Base-by-base conservation (phyloP, 1,139 yeast species). In the Saccharomyces pastorianus region DNA sequence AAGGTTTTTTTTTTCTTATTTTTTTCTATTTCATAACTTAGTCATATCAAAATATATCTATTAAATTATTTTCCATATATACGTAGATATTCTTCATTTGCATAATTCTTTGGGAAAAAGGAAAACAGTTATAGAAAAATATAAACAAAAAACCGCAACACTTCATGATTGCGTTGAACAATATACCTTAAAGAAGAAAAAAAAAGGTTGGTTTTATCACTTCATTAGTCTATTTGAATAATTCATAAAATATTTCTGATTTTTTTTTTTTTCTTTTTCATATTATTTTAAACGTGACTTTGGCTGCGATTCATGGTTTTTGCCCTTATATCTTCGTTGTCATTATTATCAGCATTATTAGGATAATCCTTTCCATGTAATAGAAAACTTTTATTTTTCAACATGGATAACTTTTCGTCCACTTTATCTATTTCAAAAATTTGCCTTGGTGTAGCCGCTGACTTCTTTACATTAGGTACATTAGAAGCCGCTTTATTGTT, bases 351-450 rank as follows among this genome's bases (percentile, higher is more conserved):
- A 34, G 25, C 23, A 2, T 38, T 53, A 9, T 27, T 23, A 31
- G 48, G 44, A 9, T 46, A 34, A n/a, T 47, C 28, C 23, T 51
- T 48, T 11, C 51, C 58, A 6, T 52, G 26, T 8, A 23, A 23
- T 13, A n/a, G 28, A 6, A 47, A 44, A 17, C 23, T 34, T 31
- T 53, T 46, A 4, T 49, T 48, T 49, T 59, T 55, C 51, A 69
- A 53, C 34, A 60, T 60, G 26, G 59, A 59, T 44, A 70, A 57
- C 53, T 64, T 70, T 55, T 71, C 72, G 38, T 68, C 63, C 17
- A 71, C 54, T 47, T 63, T 64, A 11, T 69, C 69, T 14, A 71
- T 57, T 53, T 71, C 70, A 47, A 71, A 57, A n/a, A 46, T 32
- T 29, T 57, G 54, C 28, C 54, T 48, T 49, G 41, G 23, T 34